Conservation (phyloP, 2,329 filamentous ascomycete genomes). For the Ophiostoma sp. region DNA sequence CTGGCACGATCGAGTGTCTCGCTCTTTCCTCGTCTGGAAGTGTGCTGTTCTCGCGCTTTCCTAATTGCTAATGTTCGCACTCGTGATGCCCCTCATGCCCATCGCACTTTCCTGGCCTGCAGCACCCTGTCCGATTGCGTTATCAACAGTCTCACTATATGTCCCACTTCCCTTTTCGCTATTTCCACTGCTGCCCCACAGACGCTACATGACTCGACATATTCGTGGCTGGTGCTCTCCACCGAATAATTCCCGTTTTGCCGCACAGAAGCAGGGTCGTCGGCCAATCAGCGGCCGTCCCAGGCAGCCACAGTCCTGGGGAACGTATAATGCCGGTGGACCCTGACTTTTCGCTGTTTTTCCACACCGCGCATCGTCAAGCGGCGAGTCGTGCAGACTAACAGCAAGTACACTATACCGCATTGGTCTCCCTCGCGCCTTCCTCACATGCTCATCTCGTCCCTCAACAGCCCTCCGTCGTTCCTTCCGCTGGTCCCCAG, state of each 20-base stretch:
- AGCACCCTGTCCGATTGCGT: neutral
- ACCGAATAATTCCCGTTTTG: neutral
- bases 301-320: slow-evolving; percentile 7
- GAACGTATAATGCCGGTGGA: neutral
- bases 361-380: slow-evolving; percentile 6
- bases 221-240: neutral
- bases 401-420: slow-evolving; percentile 1
- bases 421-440: neutral
- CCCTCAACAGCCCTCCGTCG: neutral
- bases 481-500: neutral
- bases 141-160: neutral
- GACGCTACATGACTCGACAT: slow-evolving; percentile 9
- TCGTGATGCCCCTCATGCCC: neutral
- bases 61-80: neutral
- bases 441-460: neutral
- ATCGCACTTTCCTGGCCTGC: neutral
- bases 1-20: no score
- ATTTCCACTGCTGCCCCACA: neutral
- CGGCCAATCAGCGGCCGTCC: neutral
- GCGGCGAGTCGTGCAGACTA: neutral
- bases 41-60: neutral
- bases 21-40: neutral
- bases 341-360: neutral
- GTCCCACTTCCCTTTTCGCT: neutral
- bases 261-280: neutral